Percentiles rank a stretch among this genome's conserved stretches.
phyloP scores from a whole-genome alignment of 257 asterid genomes.

The Solanum dulcamara region DNA sequence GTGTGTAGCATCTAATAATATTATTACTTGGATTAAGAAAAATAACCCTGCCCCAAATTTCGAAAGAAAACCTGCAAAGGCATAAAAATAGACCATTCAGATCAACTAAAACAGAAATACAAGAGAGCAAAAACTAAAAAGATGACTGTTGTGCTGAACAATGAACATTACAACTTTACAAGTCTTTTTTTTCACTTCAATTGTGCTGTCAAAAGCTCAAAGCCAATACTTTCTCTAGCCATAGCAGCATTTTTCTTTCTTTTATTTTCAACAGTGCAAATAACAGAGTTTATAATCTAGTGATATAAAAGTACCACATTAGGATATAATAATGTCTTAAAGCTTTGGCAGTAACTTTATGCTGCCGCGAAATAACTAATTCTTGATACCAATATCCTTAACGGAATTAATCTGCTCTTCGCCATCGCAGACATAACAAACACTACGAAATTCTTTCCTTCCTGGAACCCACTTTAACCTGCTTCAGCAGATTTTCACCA shows the following conservation, averaged over 20 bases:
- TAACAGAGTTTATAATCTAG: background rate
- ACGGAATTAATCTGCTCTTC: slow-evolving; percentile 68
- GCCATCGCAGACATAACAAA: slow-evolving; percentile 68
- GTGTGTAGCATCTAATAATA: too few relatives aligned
- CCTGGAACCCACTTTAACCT: slow-evolving; percentile 57
- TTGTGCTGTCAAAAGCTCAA: background rate
- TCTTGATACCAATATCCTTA: slow-evolving; percentile 50
- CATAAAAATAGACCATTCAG: too few relatives aligned
- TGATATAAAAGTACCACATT: background rate
- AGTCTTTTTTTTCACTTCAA: background rate
- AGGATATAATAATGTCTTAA: background rate
- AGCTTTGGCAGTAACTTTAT: background rate
- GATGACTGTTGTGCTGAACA: too few relatives aligned
- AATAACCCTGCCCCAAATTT: too few relatives aligned
- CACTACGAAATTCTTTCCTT: slow-evolving; percentile 66
- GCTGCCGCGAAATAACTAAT: slow-evolving; percentile 4
- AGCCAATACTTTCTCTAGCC: background rate
- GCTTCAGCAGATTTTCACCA: slow-evolving; percentile 56
- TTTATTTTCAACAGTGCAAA: background rate
- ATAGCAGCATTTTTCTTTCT: background rate
- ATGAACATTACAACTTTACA: too few relatives aligned
- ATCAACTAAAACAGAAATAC: too few relatives aligned
- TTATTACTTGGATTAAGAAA: too few relatives aligned
- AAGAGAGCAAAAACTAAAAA: too few relatives aligned
- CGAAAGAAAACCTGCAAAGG: too few relatives aligned